Evolutionary conservation across 768 basidiomycete genomes (phyloP), one percentile per base, ranked within the genome.

Genomic region (Hebeloma cylindrosporum): DNA sequence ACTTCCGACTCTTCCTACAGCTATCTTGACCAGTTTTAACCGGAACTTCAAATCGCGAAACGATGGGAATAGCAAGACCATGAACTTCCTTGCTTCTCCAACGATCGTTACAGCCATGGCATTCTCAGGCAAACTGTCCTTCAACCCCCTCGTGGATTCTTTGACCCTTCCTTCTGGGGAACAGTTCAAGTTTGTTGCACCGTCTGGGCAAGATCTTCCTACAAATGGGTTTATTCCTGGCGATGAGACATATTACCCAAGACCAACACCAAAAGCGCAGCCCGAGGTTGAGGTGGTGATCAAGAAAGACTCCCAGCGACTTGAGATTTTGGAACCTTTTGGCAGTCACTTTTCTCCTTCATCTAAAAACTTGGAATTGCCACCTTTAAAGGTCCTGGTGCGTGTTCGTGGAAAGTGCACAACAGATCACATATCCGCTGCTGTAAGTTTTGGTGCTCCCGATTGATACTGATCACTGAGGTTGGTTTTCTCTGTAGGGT

Each of bases 21-120:
- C 93, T 8, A 98, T 98, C 53, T 66, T 99, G 45, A 97, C 95
- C 0, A 96, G 93, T 28, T 98, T 98, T 78, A 98, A 99, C 67
- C 82, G 95, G 64, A 78, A 74, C 65, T 72, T 70, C 78, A 93
- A 92, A 70, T 93, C 93, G 2, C 80, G 96, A 54, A 99, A 99
- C 62, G 96, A 99, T 60, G 96, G 94, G 17, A 98, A 98, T 63
- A 74, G 78, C 28, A 73, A 83, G 43, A 98, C 94, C 11, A 91
- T 95, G 92, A 98, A 98, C 67, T 98, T 99, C 73, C 78, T 99
- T 46, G 93, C 95, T 6, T 97, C 94, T 3, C 96, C 96, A 1
- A 95, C 93, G 25, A 77, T 96, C 47, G 96, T 98, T 14, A 98
- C 96, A 16, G 96, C 96, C 1, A 93, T 95, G 91, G 83, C 94